Evolutionary conservation across 495 filamentous ascomycete species (phyloP), one percentile per base, ranked within the genome.

Genomic region (Friedmanniomyces endolithicus): DNA sequence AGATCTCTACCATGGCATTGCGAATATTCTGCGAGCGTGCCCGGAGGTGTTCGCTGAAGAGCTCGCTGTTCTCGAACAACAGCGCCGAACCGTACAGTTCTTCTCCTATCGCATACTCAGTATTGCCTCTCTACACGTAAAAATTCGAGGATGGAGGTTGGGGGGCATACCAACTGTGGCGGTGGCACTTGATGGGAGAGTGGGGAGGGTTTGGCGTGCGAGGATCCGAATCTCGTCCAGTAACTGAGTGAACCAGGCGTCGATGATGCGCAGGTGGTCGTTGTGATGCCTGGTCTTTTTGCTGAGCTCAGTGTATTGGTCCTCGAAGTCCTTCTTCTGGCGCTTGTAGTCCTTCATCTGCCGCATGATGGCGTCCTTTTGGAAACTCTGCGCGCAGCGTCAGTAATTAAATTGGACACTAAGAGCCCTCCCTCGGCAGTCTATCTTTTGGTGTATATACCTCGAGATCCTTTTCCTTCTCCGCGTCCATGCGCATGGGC

Each of bases 271-370:
- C 35, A 97, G 74, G 62, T 96, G 92, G 58, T 96, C 88, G 70
- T 96, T 86, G 71, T 97, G 88, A 68, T 86, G 80, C 41, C 74
- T 68, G 16, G 86, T 77, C 53, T 78, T 76, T 67, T 92, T 90
- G 41, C 83, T 75, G 55, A 88, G 73, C 50, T 90, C 84, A 58
- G 78, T 82, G 48, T 92, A 69, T 61, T 83, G 84, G 37, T 75
- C 68, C 69, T 96, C 90, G 45, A 95, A 68, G 17, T 80, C 81
- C 31, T 74, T 74, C 67, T 86, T 87, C 64, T 96, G 88, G 46
- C 94, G 79, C 69, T 95, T 96, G 67, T 89, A 95, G 68, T 97
- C 94, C 62, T 85, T 83, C 90, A 98, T 95, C 65, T 96, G 90
- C 27, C 92, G 87, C 66, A 86, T 83, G 65, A 98, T 96, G 55